These are phyloP conservation scores for Rhizophagus clarus DNA, from an alignment of 192 early-diverging fungal genomes.

Conservation along the genomic window DNA sequence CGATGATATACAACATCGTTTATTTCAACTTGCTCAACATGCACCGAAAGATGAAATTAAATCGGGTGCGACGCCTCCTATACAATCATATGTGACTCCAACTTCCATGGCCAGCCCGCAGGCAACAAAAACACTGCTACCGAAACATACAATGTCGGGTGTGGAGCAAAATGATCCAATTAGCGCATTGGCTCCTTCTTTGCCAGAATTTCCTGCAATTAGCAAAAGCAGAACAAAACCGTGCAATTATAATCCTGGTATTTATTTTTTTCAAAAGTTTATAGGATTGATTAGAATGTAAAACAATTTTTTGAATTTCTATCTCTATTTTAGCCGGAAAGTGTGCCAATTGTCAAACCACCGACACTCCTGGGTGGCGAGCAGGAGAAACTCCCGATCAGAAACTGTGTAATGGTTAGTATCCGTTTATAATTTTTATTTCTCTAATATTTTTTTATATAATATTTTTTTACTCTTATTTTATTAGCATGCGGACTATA, in stretches of 20 bases:
- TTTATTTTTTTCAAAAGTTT: background rate
- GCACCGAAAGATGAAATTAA: background rate
- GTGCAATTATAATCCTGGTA: conserved; percentile 27
- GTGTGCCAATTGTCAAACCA: conserved; percentile 31
- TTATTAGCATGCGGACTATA: conserved; percentile 25
- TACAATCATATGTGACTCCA: background rate
- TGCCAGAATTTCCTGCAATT: background rate
- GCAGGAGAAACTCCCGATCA: conserved; percentile 34
- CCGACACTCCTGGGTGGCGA: conserved; percentile 29
- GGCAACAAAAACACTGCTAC: background rate
- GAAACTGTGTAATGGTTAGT: conserved; percentile 34
- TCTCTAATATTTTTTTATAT: background rate
- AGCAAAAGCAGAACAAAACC: conserved; percentile 1
- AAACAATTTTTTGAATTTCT: background rate
- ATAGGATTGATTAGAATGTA: background rate
- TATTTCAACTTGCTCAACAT: background rate
- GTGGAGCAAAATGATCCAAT: background rate
- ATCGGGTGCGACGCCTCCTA: background rate
- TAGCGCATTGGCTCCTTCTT: background rate
- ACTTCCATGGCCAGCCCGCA: background rate
- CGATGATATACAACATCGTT: background rate
- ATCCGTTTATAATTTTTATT: background rate
- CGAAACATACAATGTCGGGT: background rate
- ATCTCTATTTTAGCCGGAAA: conserved; percentile 3
- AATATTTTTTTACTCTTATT: background rate